phyloP scores from a whole-genome alignment of 192 early-diverging fungal species.

The Coemansia pectinata region DNA sequence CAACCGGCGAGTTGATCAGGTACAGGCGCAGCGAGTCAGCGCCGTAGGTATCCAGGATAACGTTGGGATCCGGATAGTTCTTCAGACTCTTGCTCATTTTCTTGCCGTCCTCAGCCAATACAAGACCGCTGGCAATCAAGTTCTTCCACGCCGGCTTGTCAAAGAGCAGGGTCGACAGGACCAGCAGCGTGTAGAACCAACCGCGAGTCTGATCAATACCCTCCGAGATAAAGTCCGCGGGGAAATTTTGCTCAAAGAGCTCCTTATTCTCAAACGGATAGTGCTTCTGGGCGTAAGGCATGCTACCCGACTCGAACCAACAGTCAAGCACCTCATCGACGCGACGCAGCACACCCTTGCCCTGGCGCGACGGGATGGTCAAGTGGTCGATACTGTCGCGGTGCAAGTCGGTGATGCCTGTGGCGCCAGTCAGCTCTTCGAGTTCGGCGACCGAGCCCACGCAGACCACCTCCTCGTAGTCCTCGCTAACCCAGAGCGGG shows the following conservation, averaged over 20 bases:
- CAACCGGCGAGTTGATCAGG: constrained; percentile 96
- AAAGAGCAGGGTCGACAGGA: constrained; percentile 95
- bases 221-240: constrained; percentile 99
- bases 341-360: constrained; percentile 81
- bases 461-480: constrained; percentile 83
- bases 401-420: constrained; percentile 89
- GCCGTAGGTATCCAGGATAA: constrained; percentile 84
- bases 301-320: constrained; percentile 97
- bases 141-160: constrained; percentile 96
- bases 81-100: constrained; percentile 99
- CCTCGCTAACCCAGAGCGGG: constrained; percentile 95
- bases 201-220: constrained; percentile 99
- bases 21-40: constrained; percentile 95
- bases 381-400: constrained; percentile 96
- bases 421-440: constrained; percentile 81
- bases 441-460: constrained; percentile 92
- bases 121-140: constrained; percentile 94
- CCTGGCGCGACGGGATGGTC: constrained; percentile 91
- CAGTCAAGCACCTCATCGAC: constrained; percentile 98
- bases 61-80: constrained; percentile 95
- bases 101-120: constrained; percentile 96
- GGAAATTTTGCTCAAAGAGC: constrained; percentile 83
- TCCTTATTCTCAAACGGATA: constrained; percentile 99
- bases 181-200: constrained; percentile 99
- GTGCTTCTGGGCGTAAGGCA: constrained; percentile 99